A percentile compares a stretch with the other conserved stretches of the same genome.
phyloP scores from a whole-genome alignment of 148 eudicot genomes.

The Nepenthes mirabilis region DNA sequence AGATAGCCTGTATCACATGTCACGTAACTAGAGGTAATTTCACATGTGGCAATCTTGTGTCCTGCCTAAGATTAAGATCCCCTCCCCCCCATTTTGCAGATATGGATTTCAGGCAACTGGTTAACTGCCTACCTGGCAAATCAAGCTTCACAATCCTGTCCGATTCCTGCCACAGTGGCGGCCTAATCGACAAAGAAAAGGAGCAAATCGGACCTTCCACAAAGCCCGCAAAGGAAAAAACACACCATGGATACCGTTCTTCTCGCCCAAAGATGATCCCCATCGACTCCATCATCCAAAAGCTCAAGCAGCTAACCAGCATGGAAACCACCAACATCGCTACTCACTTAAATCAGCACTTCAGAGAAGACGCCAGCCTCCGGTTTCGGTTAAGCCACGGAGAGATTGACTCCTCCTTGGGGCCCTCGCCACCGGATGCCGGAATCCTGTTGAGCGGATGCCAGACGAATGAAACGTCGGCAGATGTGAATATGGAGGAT shows the following conservation, averaged over 20 bases:
- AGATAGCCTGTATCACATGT: too few relatives aligned
- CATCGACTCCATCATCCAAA: constrained; percentile 20
- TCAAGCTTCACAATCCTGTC: constrained; percentile 72
- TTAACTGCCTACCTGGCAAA: constrained; percentile 51
- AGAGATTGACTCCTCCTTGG: background rate
- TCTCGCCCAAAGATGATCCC: constrained; percentile 27
- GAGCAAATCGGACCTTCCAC: constrained; percentile 80
- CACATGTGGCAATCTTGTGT: too few relatives aligned
- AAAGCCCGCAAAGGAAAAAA: background rate
- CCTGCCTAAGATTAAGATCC: too few relatives aligned
- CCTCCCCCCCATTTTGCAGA: constrained; percentile 18
- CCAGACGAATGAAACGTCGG: constrained; percentile 17
- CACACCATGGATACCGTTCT: background rate
- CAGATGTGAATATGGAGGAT: constrained; percentile 11
- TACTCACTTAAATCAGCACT: constrained; percentile 24
- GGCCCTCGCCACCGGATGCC: constrained; percentile 3
- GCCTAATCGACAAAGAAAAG: constrained; percentile 61
- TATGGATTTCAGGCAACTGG: constrained; percentile 74
- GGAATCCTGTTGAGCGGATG: constrained; percentile 18
- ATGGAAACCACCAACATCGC: constrained; percentile 21
- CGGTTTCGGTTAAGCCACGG: background rate
- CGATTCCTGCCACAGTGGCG: constrained; percentile 94
- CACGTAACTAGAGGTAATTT: too few relatives aligned
- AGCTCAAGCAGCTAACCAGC: constrained; percentile 28
- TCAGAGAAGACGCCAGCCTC: constrained; percentile 23